phyloP scores from a whole-genome alignment of 441 rosid species.

The Croton laevigatus region DNA sequence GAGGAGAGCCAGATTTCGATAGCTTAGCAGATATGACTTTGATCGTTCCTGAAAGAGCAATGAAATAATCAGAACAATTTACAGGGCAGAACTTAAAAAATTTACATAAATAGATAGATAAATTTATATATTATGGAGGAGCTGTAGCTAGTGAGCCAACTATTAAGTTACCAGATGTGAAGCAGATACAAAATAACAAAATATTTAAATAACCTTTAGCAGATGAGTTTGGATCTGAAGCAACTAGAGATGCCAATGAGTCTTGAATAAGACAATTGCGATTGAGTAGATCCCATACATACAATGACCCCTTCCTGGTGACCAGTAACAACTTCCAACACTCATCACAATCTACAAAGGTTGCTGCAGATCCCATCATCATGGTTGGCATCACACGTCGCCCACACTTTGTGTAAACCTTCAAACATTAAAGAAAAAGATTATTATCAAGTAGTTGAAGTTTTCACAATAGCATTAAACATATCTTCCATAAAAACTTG shows the following conservation, averaged over 20 bases:
- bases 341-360: constrained; percentile 89
- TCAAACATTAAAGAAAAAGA: constrained; percentile 21
- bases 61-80: constrained; percentile 2
- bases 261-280: constrained; percentile 71
- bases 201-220: constrained; percentile 37
- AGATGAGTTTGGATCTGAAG: constrained; percentile 50
- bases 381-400: constrained; percentile 94
- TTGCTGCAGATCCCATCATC: constrained; percentile 95
- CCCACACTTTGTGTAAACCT: constrained; percentile 94
- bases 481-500: neutral
- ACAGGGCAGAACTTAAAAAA: neutral
- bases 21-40: constrained; percentile 87
- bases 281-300: constrained; percentile 82
- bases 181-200: constrained; percentile 14
- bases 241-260: constrained; percentile 69
- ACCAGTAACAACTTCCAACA: constrained; percentile 84
- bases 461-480: neutral
- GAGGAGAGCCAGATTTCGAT: constrained; percentile 92
- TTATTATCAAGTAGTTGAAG: neutral
- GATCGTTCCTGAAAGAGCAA: constrained; percentile 58
- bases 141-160: neutral
- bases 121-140: neutral
- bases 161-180: neutral
- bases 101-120: neutral
- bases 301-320: constrained; percentile 77